Base-by-base conservation (phyloP, 2,329 filamentous ascomycete species). In the Clarireedia paspali region DNA sequence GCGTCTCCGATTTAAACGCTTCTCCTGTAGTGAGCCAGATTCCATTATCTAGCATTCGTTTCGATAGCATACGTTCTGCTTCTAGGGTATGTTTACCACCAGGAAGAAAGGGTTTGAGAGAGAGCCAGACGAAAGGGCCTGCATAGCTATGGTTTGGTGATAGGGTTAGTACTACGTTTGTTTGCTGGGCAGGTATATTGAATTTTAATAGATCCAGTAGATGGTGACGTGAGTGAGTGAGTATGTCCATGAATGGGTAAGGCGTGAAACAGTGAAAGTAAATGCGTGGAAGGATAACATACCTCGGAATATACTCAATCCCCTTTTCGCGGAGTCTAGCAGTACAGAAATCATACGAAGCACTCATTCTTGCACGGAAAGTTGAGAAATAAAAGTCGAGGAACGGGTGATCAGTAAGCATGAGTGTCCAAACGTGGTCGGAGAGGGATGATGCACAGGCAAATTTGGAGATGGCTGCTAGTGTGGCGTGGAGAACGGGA, bases 1-100 rank as follows among this genome's bases (percentile, higher is more conserved):
- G 49, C 20, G 42, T 45, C 17, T 60, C 58, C 5, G 47, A 53
- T 47, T 36, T 40, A 23, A 60, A 60, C 2, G 56, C 46, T 48
- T 60, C 56, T 14, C 58, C 58, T n/a, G 58, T 60, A 36, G 58
- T 56, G 9, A 60, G 10, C 58, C 58, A 60, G 38, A 60, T 54
- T 1, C 58, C 58, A 20, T 12, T n/a, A n/a, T 54, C 42, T n/a
- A 60, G 26, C 58, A 60, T 58, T 10, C 55, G 56, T 49, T 39
- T 50, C 3, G 56, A 53, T 9, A 60, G 30, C 27, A 46, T 14
- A 15, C 56, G 39, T 48, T 60, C 56, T 2, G 47, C 58, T 23
- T 58, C 56, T 1, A 56, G 27, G 0, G 48, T 58, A 20, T 55
- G 34, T 1, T 15, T 12, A 12, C 30, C 30, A 12, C 30, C 34